phyloP scores from a whole-genome alignment of 352 stramenopile species.

The Globisporangium polare region DNA sequence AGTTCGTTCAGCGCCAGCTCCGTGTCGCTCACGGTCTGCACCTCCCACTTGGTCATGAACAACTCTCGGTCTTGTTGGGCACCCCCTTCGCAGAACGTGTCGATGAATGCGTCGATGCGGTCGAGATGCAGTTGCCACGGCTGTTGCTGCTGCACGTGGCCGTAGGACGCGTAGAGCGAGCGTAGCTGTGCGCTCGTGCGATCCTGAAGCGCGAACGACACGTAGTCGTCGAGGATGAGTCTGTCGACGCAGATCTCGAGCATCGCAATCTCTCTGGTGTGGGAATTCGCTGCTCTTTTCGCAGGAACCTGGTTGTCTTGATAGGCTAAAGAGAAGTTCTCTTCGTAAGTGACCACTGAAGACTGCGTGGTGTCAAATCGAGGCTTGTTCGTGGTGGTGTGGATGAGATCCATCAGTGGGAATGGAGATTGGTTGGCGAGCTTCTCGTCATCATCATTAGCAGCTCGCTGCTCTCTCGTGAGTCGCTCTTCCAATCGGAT shows the following conservation, averaged over 20 bases:
- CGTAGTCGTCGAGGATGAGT: constrained; percentile 78
- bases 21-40: constrained; percentile 27
- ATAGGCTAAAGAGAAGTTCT: not conserved
- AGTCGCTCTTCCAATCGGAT: constrained; percentile 51
- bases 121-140: constrained; percentile 43
- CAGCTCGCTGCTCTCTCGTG: constrained; percentile 21
- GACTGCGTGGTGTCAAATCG: not conserved
- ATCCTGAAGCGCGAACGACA: constrained; percentile 57
- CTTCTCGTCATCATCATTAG: not conserved
- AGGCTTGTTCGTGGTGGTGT: not conserved
- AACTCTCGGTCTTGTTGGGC: not conserved
- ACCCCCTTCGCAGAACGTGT: constrained; percentile 6
- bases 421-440: not conserved
- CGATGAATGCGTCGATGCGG: constrained; percentile 43
- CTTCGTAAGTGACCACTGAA: not conserved
- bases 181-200: constrained; percentile 59
- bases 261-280: constrained; percentile 5
- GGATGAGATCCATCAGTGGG: constrained; percentile 8
- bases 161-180: constrained; percentile 52
- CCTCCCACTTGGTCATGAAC: constrained; percentile 5
- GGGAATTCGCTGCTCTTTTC: not conserved
- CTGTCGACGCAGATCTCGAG: constrained; percentile 54
- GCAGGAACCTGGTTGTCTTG: not conserved
- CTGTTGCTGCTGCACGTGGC: constrained; percentile 41
- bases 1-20: constrained; percentile 39